Evolutionary conservation across 2,329 filamentous ascomycete species (phyloP).

Genomic region (Pseudophaeomoniella oleicola): DNA sequence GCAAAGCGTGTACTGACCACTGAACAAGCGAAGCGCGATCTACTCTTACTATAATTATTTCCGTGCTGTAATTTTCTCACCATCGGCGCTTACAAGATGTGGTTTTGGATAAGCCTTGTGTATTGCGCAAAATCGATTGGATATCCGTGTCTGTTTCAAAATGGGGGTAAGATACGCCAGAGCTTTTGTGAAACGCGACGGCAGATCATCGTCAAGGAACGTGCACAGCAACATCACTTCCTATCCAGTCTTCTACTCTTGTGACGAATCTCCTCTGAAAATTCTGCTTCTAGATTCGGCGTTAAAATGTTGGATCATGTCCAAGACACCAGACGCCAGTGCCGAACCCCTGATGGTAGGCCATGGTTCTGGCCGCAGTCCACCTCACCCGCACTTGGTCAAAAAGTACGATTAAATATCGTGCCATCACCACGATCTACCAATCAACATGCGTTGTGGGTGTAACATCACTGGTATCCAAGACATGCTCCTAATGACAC

Average conservation of each 20-base stretch:
- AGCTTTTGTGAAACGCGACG: neutral
- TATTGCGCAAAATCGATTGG: neutral
- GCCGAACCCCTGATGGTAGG: neutral
- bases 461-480: neutral
- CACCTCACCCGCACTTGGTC: too few relatives aligned
- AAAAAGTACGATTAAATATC: too few relatives aligned
- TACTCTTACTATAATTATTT: too few relatives aligned
- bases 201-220: neutral
- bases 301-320: neutral
- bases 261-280: too few relatives aligned
- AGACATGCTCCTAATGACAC: too few relatives aligned
- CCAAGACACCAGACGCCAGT: neutral
- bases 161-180: neutral
- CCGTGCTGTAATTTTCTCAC: too few relatives aligned
- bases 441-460: neutral
- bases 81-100: too few relatives aligned
- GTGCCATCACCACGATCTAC: neutral
- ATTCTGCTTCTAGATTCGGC: neutral
- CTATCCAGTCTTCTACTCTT: neutral
- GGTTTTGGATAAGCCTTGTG: too few relatives aligned
- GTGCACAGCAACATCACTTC: neutral
- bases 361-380: too few relatives aligned
- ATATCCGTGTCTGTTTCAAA: neutral
- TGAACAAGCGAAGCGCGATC: too few relatives aligned
- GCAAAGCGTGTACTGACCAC: too few relatives aligned